Conservation (phyloP, 352 stramenopile genomes). For the Phytophthora pini region DNA sequence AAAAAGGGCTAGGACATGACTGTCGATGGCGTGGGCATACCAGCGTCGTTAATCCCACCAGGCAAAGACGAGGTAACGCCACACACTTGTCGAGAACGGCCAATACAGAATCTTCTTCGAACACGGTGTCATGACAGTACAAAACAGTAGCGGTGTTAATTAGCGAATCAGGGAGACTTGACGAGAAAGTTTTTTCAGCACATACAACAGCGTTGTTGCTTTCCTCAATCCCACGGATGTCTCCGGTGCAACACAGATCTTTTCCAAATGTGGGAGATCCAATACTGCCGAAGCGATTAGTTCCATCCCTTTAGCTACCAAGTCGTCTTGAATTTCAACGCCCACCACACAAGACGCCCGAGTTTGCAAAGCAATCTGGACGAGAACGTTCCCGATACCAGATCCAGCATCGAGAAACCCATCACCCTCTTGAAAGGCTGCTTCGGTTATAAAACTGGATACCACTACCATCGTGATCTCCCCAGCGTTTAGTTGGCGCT, state of each 20-base stretch:
- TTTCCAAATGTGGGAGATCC: background rate
- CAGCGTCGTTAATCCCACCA: background rate
- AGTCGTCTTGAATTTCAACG: background rate
- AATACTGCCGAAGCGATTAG: background rate
- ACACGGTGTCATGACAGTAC: background rate
- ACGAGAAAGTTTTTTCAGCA: background rate
- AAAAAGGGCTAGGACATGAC: background rate
- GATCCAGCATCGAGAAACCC: constrained; percentile 1
- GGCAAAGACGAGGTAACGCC: background rate
- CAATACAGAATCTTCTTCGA: background rate
- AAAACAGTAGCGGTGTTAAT: background rate
- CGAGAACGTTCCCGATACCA: constrained; percentile 1
- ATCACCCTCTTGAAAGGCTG: background rate
- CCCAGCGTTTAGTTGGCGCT: too few relatives aligned
- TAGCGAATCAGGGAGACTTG: background rate
- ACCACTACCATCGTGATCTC: too few relatives aligned
- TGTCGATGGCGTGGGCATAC: background rate
- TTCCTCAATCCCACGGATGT: background rate
- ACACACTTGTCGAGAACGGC: background rate
- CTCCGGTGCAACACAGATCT: background rate
- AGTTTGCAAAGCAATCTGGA: background rate
- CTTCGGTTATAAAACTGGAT: too few relatives aligned
- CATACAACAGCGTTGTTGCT: background rate
- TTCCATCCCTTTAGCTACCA: background rate
- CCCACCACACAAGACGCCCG: background rate